Evolutionary conservation across 352 stramenopile species (phyloP).

Genomic region (Pythium vanterpoolii): DNA sequence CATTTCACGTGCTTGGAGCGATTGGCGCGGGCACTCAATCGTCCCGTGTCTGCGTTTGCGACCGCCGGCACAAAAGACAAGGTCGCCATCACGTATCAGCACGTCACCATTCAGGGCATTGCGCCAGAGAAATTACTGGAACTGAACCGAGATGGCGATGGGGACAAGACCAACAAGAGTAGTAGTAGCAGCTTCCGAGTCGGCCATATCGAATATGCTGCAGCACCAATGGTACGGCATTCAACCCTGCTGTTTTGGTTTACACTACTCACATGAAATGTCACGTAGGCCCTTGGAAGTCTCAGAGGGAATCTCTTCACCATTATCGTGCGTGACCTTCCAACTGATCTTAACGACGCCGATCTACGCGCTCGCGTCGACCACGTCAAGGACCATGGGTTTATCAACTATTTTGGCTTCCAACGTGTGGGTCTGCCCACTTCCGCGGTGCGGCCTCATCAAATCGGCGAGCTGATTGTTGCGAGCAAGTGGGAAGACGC

Average conservation of each 20-base stretch:
- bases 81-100: conserved; percentile 60
- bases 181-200: conserved; percentile 29
- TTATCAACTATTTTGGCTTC: conserved; percentile 84
- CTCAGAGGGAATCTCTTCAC: conserved; percentile 65
- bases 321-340: conserved; percentile 44
- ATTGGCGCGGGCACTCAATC: conserved; percentile 37
- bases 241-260: not conserved
- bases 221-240: conserved; percentile 37
- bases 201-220: conserved; percentile 51
- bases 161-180: not conserved
- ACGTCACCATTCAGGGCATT: conserved; percentile 53
- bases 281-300: conserved; percentile 38
- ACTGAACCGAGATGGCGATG: conserved; percentile 25
- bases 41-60: conserved; percentile 50
- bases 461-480: conserved; percentile 70
- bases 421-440: conserved; percentile 61
- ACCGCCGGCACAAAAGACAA: conserved; percentile 81
- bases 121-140: conserved; percentile 37
- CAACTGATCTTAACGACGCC: conserved; percentile 5
- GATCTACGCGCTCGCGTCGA: conserved; percentile 28
- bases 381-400: conserved; percentile 35
- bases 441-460: conserved; percentile 45
- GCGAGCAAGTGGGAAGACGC: conserved; percentile 56
- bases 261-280: not conserved
- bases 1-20: conserved; percentile 72